Percentiles rank a stretch among this genome's conserved stretches.
Evolutionary conservation across 2,329 filamentous ascomycete genomes (phyloP).

Genomic region (Tricladium varicosporioides): DNA sequence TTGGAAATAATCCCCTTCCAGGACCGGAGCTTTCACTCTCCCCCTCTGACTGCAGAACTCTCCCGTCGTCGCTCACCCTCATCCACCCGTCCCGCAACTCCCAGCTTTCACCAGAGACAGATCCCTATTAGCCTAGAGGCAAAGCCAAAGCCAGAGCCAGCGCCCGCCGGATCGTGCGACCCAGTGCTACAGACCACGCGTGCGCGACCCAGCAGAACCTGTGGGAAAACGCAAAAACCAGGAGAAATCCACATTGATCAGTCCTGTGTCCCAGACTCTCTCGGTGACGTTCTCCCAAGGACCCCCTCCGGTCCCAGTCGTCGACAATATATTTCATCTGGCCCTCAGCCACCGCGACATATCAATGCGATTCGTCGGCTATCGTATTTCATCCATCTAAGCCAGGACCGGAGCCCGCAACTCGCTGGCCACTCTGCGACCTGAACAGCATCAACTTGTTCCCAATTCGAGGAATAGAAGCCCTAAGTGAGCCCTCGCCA

Average conservation of each 20-base stretch:
- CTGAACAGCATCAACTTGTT: slow-evolving; percentile 2
- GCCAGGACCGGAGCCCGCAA: not conserved
- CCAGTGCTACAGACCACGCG: too few relatives aligned
- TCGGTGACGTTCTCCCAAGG: too few relatives aligned
- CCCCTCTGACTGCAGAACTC: not conserved
- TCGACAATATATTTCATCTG: not conserved
- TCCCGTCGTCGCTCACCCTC: not conserved
- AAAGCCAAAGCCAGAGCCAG: not conserved
- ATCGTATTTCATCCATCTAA: not conserved
- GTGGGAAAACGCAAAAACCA: too few relatives aligned
- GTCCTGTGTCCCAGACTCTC: too few relatives aligned
- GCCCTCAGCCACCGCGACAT: not conserved
- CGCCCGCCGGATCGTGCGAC: too few relatives aligned
- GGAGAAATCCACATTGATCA: too few relatives aligned
- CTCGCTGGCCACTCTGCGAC: slow-evolving; percentile 11
- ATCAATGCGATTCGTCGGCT: slow-evolving; percentile 11
- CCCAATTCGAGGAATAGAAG: not conserved
- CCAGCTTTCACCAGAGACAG: not conserved
- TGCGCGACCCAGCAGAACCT: too few relatives aligned
- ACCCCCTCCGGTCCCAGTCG: not conserved
- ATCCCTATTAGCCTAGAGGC: not conserved
- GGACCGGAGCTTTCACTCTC: not conserved
- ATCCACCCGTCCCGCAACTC: not conserved
- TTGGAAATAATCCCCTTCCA: not conserved
- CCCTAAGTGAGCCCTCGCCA: not conserved